Base-by-base conservation (phyloP, 176 grass and related monocot genomes). In the Dendrocalamus sinicus region DNA sequence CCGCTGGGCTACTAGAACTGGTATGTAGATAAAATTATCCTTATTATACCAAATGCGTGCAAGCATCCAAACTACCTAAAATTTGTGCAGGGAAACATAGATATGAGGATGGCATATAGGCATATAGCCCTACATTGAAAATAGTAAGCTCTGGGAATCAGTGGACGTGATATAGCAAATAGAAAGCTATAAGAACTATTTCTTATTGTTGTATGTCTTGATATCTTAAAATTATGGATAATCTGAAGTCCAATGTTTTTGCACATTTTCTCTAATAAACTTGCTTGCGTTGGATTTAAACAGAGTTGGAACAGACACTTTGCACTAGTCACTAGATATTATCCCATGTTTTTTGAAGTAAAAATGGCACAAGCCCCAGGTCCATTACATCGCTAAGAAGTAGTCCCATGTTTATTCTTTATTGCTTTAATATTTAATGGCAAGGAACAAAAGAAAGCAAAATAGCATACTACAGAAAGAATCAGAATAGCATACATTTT, bases 401-500 rank as follows among this genome's bases (percentile, higher is more conserved):
- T 15, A 63, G n/a, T 65, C n/a, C 8, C 23, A 22, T 40, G 12
- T 35, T 35, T 35, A 35, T 35, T 35, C 32, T 41, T 83, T 61
- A 9, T 32, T 72, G 23, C 2, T 47, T 17, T 26, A 85, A 11
- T 46, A 44, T 30, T 69, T 68, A 45, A 47, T 46, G 39, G 5
- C 66, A 70, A 13, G 22, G 6, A 57, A 57, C 12, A 57, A 70
- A 76, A 10, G 0, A 9, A 44, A 40, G 16, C 23, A 87, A 66
- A 76, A 65, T 39, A 47, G 45, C 59, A 51, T 78, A 91, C 78
- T 85, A 2, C 9, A 69, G 5, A 77, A 51, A 53, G 30, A 81
- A 83, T 12, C 20, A 82, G 84, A 59, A 61, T 20, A 44, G 43
- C 61, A 32, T 83, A 92, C 94, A 86, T 97, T 74, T 97, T 94